Conservation (phyloP, 2,329 filamentous ascomycete species). For the Apiospora koreana region DNA sequence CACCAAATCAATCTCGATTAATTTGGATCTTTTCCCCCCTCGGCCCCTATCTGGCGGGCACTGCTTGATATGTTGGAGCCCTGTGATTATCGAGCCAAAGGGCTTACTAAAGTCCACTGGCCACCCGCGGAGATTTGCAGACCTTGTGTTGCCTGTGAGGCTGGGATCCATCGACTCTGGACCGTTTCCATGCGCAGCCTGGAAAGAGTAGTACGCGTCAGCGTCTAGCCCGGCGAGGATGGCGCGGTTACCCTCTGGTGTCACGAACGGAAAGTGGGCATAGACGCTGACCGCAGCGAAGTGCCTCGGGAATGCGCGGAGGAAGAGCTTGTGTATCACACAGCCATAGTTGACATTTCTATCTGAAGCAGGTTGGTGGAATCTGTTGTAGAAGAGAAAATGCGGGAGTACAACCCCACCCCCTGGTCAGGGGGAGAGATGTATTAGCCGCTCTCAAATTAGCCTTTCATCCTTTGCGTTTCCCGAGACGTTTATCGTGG, state of each 20-base stretch:
- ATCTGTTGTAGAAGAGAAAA: background rate
- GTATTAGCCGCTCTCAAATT: background rate
- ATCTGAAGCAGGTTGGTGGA: slow-evolving; percentile 48
- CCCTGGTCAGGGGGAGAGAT: background rate
- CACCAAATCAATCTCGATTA: background rate
- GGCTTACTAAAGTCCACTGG: background rate
- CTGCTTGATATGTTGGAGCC: background rate
- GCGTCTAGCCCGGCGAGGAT: background rate
- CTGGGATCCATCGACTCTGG: background rate
- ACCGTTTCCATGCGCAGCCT: background rate
- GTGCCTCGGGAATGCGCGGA: slow-evolving; percentile 45
- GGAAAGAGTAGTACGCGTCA: background rate
- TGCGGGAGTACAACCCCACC: background rate
- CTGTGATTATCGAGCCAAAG: too few relatives aligned
- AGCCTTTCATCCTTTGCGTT: background rate
- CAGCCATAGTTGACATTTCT: slow-evolving; percentile 47
- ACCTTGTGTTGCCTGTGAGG: background rate
- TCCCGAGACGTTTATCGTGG: too few relatives aligned
- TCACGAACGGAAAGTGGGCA: slow-evolving; percentile 3
- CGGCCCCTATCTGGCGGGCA: too few relatives aligned
- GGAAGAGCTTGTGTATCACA: slow-evolving; percentile 47
- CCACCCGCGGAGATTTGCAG: background rate
- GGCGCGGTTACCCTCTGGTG: background rate
- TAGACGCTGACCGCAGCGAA: slow-evolving; percentile 44
- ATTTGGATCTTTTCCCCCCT: too few relatives aligned